These are phyloP conservation scores for Salvia sclarea DNA, from an alignment of 305 asterid species.

Conservation along the genomic window DNA sequence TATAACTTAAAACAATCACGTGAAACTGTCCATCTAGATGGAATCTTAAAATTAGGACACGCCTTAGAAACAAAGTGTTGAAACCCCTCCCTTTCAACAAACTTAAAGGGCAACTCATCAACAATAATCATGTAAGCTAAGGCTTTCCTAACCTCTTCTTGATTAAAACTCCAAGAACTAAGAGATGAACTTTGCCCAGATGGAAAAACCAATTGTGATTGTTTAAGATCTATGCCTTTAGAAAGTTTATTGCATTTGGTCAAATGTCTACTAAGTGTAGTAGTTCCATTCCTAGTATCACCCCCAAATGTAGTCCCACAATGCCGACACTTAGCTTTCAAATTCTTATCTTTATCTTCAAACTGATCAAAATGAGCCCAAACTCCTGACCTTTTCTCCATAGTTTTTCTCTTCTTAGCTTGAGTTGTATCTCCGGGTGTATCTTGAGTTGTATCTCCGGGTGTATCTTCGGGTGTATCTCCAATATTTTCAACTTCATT, in stretches of 20 bases:
- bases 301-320: neutral
- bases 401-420: neutral
- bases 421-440: neutral
- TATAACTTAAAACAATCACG: neutral
- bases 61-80: neutral
- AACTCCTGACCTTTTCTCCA: neutral
- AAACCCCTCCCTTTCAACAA: neutral
- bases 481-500: neutral
- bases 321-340: neutral
- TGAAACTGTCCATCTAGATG: neutral
- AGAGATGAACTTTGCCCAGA: neutral
- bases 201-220: neutral
- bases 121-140: neutral
- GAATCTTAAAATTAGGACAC: neutral
- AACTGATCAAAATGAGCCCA: neutral
- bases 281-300: neutral
- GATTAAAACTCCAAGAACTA: neutral
- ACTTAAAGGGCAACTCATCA: conserved; percentile 3
- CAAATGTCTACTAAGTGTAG: neutral
- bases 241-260: neutral
- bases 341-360: neutral
- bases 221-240: neutral
- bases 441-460: neutral
- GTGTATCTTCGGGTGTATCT: neutral
- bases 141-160: neutral